Evolutionary conservation across 805 yeast genomes (phyloP).

Genomic region (Hanseniaspora vineae): DNA sequence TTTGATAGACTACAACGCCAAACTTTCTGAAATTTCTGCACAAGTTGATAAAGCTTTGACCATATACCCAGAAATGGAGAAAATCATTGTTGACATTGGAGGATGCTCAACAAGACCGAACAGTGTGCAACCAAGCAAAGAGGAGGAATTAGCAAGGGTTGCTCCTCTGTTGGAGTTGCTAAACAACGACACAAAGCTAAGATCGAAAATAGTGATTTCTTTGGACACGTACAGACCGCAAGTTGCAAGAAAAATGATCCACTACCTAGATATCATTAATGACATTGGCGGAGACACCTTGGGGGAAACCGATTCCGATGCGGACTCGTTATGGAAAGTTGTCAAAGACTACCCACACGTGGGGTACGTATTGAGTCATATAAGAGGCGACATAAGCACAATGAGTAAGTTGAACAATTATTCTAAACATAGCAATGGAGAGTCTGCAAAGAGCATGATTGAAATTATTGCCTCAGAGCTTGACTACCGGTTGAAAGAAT

Average conservation of each 20-base stretch:
- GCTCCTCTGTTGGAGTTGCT: conserved; percentile 56
- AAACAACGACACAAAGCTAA: conserved; percentile 27
- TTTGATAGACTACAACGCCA: conserved; percentile 21
- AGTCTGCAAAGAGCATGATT: conserved; percentile 12
- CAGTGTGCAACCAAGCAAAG: conserved; percentile 41
- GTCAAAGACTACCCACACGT: conserved; percentile 53
- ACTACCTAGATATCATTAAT: conserved; percentile 75
- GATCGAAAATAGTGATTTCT: conserved; percentile 39
- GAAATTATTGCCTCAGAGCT: conserved; percentile 57
- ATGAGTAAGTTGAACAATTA: conserved; percentile 56
- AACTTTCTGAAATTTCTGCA: conserved; percentile 32
- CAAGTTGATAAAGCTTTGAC: conserved; percentile 51
- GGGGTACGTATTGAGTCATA: conserved; percentile 73
- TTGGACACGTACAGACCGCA: conserved; percentile 76
- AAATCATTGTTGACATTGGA: conserved; percentile 69
- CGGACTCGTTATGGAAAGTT: conserved; percentile 50
- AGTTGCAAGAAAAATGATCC: conserved; percentile 60
- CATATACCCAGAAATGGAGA: conserved; percentile 8
- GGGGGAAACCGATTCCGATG: conserved; percentile 29
- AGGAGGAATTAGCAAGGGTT: conserved; percentile 62
- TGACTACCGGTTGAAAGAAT: conserved; percentile 38
- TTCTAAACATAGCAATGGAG: conserved; percentile 28
- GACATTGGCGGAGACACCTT: conserved; percentile 53
- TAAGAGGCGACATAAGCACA: conserved; percentile 66
- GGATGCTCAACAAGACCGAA: conserved; percentile 93